phyloP scores from a whole-genome alignment of 2,329 filamentous ascomycete species.

The Colletotrichum phormii region DNA sequence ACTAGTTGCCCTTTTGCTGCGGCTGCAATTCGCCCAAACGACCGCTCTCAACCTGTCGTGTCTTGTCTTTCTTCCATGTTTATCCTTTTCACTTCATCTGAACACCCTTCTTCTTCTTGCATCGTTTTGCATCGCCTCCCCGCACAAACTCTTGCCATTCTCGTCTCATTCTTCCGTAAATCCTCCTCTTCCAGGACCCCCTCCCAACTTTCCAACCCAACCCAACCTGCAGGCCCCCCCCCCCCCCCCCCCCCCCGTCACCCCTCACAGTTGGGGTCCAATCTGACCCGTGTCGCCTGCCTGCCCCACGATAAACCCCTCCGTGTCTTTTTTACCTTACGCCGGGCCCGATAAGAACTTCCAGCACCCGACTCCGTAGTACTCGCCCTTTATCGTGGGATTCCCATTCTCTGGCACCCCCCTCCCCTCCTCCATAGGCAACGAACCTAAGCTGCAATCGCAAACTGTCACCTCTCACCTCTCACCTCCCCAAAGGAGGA shows the following conservation, averaged over 20 bases:
- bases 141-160: not conserved
- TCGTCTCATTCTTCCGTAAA: not conserved
- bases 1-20: constrained; percentile 24
- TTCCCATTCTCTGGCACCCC: not conserved
- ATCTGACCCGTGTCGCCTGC: not conserved
- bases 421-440: not conserved
- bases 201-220: not conserved
- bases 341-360: constrained; percentile 22
- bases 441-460: constrained; percentile 1
- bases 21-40: not conserved
- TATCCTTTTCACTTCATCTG: not conserved
- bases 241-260: constrained; percentile 23
- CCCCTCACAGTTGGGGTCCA: constrained; percentile 14
- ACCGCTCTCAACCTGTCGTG: not conserved
- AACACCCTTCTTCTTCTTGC: not conserved
- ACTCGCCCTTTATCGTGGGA: constrained; percentile 1
- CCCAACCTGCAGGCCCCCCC: not conserved
- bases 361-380: not conserved
- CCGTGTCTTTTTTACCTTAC: not conserved
- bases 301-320: constrained; percentile 33
- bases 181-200: not conserved
- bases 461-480: constrained; percentile 34
- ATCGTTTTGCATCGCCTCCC: not conserved
- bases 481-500: constrained; percentile 17
- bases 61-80: not conserved